Base-by-base conservation (phyloP, 2,329 filamentous ascomycete species). In the Colletotrichum truncatum region DNA sequence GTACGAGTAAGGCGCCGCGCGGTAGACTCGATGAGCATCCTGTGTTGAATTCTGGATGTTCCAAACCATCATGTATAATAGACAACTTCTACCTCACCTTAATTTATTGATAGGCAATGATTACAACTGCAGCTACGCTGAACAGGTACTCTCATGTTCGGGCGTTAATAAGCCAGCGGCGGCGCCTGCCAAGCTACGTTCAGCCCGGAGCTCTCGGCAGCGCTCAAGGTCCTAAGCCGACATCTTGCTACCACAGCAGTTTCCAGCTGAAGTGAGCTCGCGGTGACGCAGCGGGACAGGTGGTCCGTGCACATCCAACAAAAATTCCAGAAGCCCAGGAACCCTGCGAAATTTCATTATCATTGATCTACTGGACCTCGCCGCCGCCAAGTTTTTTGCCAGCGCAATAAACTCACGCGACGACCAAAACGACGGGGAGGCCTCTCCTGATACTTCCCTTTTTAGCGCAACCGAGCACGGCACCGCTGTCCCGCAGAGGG, bases 321-420 rank as follows among this genome's bases (percentile, higher is more conserved):
- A 64, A 66, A 66, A 59, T 53, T 58, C 52, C 59, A 59, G 41
- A 59, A 46, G 25, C 48, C 28, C 59, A 28, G 45, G 38, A 59
- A 59, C 64, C 64, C 64, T 66, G 59, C 38, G 51, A 66, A 66
- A 64, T 64, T 66, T 66, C 64, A 30, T 46, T 64, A 48, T 52
- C 52, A 53, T 26, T 45, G 54, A 65, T 61, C 30, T 45, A 45
- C 48, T 65, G 41, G 57, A 55, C 62, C 49, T 62, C 57, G 62
- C 62, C 57, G 62, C 63, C 57, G 63, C 63, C 63, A 63, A 66
- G 57, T 62, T 56, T 59, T 61, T 62, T 45, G 43, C 36, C 57
- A 6, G 49, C 41, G 57, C 62, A 61, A 49, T 55, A 39, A 55
- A 51, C 49, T 34, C 32, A 51, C 57, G 57, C 57, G 57, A 63